Percentiles rank a stretch among this genome's conserved stretches.
phyloP scores from a whole-genome alignment of 1,139 yeast genomes.

The Candida pseudoviswanathii region DNA sequence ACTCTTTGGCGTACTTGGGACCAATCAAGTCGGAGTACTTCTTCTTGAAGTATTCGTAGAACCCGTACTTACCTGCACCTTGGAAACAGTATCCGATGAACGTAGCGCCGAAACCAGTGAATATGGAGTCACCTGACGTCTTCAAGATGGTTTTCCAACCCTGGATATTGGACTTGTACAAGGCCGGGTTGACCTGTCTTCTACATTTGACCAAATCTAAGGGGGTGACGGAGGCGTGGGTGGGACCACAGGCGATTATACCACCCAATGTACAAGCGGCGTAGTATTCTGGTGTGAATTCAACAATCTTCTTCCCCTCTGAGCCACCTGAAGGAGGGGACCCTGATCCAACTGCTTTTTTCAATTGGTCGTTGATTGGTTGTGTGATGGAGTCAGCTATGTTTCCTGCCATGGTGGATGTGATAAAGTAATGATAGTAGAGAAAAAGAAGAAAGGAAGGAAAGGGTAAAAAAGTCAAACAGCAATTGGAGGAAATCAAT shows the following conservation, averaged over 20 bases:
- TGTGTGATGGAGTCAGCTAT: conserved; percentile 32
- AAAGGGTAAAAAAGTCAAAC: not conserved
- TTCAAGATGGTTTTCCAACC: conserved; percentile 77
- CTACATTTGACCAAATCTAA: conserved; percentile 91
- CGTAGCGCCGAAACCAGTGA: conserved; percentile 90
- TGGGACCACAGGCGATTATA: conserved; percentile 90
- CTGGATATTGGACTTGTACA: conserved; percentile 74
- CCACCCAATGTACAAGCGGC: conserved; percentile 90
- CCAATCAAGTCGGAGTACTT: conserved; percentile 72
- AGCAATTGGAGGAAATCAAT: not conserved
- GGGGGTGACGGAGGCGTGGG: conserved; percentile 91
- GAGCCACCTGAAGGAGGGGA: conserved; percentile 7
- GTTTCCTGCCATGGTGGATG: conserved; percentile 1
- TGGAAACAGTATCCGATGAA: conserved; percentile 88
- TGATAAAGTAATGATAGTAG: not conserved
- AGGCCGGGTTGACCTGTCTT: conserved; percentile 74
- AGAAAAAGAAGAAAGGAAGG: not conserved
- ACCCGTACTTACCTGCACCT: conserved; percentile 96
- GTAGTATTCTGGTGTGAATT: conserved; percentile 71
- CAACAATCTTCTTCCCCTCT: conserved; percentile 30
- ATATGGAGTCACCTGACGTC: conserved; percentile 76
- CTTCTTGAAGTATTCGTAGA: conserved; percentile 87
- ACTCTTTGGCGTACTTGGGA: conserved; percentile 58
- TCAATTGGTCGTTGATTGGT: conserved; percentile 33
- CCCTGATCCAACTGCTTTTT: conserved; percentile 17